Base-by-base conservation (phyloP, 2,329 filamentous ascomycete genomes). In the Aspergillus neoniger region DNA sequence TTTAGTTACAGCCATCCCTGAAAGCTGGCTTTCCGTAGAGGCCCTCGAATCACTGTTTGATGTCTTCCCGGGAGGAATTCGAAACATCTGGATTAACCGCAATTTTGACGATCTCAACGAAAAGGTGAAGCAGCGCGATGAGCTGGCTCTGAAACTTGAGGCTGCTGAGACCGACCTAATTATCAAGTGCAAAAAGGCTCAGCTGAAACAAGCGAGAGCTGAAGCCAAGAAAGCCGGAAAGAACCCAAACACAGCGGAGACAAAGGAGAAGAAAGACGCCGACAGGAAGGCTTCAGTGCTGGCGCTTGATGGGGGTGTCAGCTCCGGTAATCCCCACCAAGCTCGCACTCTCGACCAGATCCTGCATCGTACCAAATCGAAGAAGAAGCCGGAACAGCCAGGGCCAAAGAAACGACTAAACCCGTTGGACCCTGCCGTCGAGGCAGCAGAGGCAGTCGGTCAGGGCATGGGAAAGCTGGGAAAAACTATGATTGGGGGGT, bases 81-180 rank as follows among this genome's bases (percentile, higher is more conserved):
- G 91, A 61, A 98, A 98, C 67, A 91, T 99, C 50, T 99, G 94
- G 93, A 88, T 99, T 69, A 99, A 97, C 61, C 86, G 94, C 63
- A 91, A 99, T 72, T 89, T 92, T 66, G 91, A 93, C 47, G 84
- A 88, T 8, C 83, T 99, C 10, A 84, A 91, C 50, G 89, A 93
- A 63, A 98, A 98, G 73, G 90, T 98, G 49, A 85, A 91, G 52
- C 80, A 86, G 64, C 86, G 95, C 48, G 86, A 92, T 62, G 79
- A 84, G 8, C 80, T 96, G 14, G 92, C 94, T 50, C 75, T 83
- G 44, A 80, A 82, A 58, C 84, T 99, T 0, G 95, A 99, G 72
- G 77, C 78, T 8, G 94, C 94, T 1, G 90, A 98, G 76, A 97
- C 92, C 0, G 87, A 91, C 21, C 80, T 99, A 43, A 91, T 99